These are phyloP conservation scores for Ceriops decandra DNA, from an alignment of 345 rosid genomes.

Conservation along the genomic window DNA sequence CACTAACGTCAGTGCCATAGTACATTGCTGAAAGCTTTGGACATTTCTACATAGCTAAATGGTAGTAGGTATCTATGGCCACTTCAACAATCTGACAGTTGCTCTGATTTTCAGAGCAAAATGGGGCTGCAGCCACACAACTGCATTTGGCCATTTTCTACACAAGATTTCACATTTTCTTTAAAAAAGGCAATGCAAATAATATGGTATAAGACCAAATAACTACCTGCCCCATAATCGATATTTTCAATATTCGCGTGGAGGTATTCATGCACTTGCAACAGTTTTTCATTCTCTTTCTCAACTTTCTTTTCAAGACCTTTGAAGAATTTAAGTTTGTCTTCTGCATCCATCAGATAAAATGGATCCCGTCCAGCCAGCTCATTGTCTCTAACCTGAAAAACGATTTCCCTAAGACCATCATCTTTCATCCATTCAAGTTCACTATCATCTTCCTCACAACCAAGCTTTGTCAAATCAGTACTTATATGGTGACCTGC, in stretches of 20 bases:
- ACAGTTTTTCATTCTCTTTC: slow-evolving; percentile 65
- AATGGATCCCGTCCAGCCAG: slow-evolving; percentile 82
- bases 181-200: neutral
- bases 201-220: slow-evolving; percentile 1
- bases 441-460: slow-evolving; percentile 48
- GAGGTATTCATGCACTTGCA: slow-evolving; percentile 67
- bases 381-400: slow-evolving; percentile 85
- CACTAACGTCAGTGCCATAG: slow-evolving; percentile 17
- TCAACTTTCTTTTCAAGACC: slow-evolving; percentile 88
- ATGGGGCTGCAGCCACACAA: neutral
- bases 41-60: neutral
- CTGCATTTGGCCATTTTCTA: too few relatives aligned
- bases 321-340: slow-evolving; percentile 62
- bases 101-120: neutral
- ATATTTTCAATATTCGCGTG: slow-evolving; percentile 89
- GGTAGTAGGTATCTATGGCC: neutral
- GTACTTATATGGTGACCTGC: slow-evolving; percentile 28
- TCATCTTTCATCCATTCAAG: slow-evolving; percentile 92
- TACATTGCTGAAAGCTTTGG: neutral
- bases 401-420: slow-evolving; percentile 69
- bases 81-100: neutral
- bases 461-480: slow-evolving; percentile 43
- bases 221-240: slow-evolving; percentile 83
- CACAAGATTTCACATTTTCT: too few relatives aligned
- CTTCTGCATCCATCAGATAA: slow-evolving; percentile 64